phyloP scores from a whole-genome alignment of 202 grass and related monocot genomes.

The Elaeis oleifera region DNA sequence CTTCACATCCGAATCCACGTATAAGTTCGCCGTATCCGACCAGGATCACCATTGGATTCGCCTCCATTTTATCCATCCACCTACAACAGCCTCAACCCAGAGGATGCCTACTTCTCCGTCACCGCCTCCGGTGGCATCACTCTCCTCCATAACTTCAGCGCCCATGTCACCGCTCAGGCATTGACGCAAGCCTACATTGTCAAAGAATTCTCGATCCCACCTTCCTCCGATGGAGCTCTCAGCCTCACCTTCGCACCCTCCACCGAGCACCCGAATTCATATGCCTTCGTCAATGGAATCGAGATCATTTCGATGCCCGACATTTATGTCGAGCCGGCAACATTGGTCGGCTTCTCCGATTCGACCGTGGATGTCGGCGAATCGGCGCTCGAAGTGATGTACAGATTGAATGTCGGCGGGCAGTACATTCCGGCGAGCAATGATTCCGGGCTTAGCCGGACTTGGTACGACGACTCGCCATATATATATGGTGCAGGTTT shows the following conservation, averaged over 20 bases:
- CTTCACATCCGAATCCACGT: slow-evolving; percentile 47
- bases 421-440: slow-evolving; percentile 41
- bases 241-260: slow-evolving; percentile 72
- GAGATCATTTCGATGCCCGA: slow-evolving; percentile 64
- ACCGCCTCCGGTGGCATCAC: slow-evolving; percentile 26
- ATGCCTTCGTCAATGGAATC: slow-evolving; percentile 77
- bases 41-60: slow-evolving; percentile 2
- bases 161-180: slow-evolving; percentile 44
- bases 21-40: slow-evolving; percentile 12
- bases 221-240: slow-evolving; percentile 35
- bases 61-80: neutral
- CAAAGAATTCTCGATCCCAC: slow-evolving; percentile 64
- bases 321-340: slow-evolving; percentile 10
- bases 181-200: slow-evolving; percentile 49
- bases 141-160: slow-evolving; percentile 75
- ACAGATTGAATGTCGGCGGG: slow-evolving; percentile 74
- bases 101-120: slow-evolving; percentile 64
- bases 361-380: slow-evolving; percentile 14
- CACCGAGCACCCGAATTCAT: slow-evolving; percentile 39
- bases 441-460: slow-evolving; percentile 53
- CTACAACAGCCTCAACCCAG: no score
- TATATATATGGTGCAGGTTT: slow-evolving; percentile 48
- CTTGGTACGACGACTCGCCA: slow-evolving; percentile 50
- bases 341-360: slow-evolving; percentile 1
- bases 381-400: slow-evolving; percentile 62